Evolutionary conservation across 192 early-diverging fungal genomes (phyloP), one percentile per base, ranked within the genome.

Genomic region (Coemansia sp.): DNA sequence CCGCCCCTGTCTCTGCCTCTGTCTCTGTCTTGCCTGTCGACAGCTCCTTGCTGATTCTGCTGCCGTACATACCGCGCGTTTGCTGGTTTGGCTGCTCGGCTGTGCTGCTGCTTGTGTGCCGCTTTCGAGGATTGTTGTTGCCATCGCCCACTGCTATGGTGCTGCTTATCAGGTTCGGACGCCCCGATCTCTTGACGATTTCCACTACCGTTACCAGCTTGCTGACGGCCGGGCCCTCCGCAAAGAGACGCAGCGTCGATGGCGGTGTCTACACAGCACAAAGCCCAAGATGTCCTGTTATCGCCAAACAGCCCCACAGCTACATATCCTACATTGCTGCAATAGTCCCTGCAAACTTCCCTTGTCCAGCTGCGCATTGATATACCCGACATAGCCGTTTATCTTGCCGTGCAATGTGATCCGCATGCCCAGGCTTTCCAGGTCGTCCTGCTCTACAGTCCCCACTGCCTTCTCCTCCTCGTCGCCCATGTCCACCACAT

Each of bases 401-500:
- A 65, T 73, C 28, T 65, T 73, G 48, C 69, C 69, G 16, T 65
- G 57, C 9, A 42, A 50, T 13, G 55, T 73, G 60, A 73, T 65
- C 57, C 58, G 61, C 45, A 65, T 33, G 28, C 56, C 56, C 8
- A 0, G 26, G 10, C 11, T 8, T 10, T 7, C 28, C 31, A 13
- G 31, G 3, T 8, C 31, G 4, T 4, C 9, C 28, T 29, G 28
- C 31, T 3, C 31, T 10, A 13, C 11, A 13, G 21, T 42, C 27
- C 22, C 32, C 21, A n/a, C 23, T 27, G 53, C 12, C 17, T 17
- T 31, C 18, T 14, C 23, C 5, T 57, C 38, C 8, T 26, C 27
- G 17, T 47, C 39, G 10, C 11, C 4, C 8, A 26, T 16, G 10
- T 43, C 21, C 1, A 56, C 54, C 9, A 33, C 30, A 17, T 40